Evolutionary conservation across 345 rosid genomes (phyloP), one percentile per base, ranked within the genome.

Genomic region (Populus nigra): DNA sequence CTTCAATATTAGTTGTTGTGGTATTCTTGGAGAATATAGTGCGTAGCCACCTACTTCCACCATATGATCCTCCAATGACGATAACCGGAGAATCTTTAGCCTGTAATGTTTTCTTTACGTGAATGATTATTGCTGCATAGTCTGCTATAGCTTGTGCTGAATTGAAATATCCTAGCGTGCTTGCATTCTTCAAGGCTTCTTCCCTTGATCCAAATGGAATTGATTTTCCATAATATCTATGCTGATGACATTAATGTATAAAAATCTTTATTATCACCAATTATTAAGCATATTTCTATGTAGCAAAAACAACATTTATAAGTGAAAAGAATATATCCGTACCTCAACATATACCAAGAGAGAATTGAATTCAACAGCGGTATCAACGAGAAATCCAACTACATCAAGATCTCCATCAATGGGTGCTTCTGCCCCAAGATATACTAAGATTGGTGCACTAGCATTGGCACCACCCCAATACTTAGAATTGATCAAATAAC

Each of bases 1-100:
- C 63, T n/a, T n/a, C 29, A 4, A 57, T 57, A 10, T 13, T 33
- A 33, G 4, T 33, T 45, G 17, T 1, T 45, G 5, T 20, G n/a
- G 20, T 9, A n/a, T 57, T 1, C 63, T n/a, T 57, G 63, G 63
- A 57, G 29, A n/a, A 29, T 59, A 31, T 5, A 55, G n/a, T n/a
- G 33, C 17, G 25, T 5, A 29, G 27, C 16, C 4, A 74, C 80
- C 71, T 90, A 91, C 96, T 91, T 90, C 96, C 96, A 12, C 94
- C 91, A 4, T 90, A 92, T 12, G 94, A 92, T 82, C 91, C 97
- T 77, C 94, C 94, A 1, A 86, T 17, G 49, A 90, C 94, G 33
- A 92, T 88, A 13, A 89, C 89, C 9, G 92, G 97, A 71, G 88
- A 86, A 74, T 79, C 71, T 29, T 71, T 43, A 33, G 93, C 87